These are phyloP conservation scores for Phellopilus nigrolimitatus DNA, from an alignment of 1,284 basidiomycete species.

Conservation along the genomic window DNA sequence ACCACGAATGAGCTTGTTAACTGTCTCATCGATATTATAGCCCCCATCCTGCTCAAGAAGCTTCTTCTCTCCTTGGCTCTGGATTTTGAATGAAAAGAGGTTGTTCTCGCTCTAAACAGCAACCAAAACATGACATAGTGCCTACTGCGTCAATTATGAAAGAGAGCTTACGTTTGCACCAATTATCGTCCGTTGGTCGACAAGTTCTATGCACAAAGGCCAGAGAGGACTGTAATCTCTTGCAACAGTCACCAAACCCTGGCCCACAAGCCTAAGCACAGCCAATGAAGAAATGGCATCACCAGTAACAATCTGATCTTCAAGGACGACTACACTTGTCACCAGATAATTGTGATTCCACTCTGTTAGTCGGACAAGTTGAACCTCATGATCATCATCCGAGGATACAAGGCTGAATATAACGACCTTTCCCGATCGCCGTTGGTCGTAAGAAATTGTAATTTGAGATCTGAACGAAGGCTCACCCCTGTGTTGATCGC, in stretches of 20 bases:
- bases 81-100: constrained; percentile 63
- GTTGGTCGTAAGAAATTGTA: neutral
- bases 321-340: constrained; percentile 50
- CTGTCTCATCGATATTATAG: constrained; percentile 65
- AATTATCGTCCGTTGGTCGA: constrained; percentile 55
- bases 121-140: constrained; percentile 12
- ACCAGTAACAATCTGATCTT: constrained; percentile 56
- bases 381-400: constrained; percentile 25
- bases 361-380: constrained; percentile 43
- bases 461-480: constrained; percentile 15
- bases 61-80: constrained; percentile 34
- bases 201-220: constrained; percentile 56
- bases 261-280: constrained; percentile 48
- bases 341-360: constrained; percentile 84
- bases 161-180: constrained; percentile 67
- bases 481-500: constrained; percentile 73
- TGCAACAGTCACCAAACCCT: constrained; percentile 55
- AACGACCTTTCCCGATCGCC: constrained; percentile 36
- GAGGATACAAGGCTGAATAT: constrained; percentile 39
- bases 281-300: constrained; percentile 84
- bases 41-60: constrained; percentile 57
- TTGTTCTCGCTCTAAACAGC: constrained; percentile 66
- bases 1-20: constrained; percentile 69
- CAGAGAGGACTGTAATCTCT: constrained; percentile 77
- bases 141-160: neutral